Evolutionary conservation across 2,329 filamentous ascomycete species (phyloP), one percentile per base, ranked within the genome.

Genomic region (Coniochaeta sp.): DNA sequence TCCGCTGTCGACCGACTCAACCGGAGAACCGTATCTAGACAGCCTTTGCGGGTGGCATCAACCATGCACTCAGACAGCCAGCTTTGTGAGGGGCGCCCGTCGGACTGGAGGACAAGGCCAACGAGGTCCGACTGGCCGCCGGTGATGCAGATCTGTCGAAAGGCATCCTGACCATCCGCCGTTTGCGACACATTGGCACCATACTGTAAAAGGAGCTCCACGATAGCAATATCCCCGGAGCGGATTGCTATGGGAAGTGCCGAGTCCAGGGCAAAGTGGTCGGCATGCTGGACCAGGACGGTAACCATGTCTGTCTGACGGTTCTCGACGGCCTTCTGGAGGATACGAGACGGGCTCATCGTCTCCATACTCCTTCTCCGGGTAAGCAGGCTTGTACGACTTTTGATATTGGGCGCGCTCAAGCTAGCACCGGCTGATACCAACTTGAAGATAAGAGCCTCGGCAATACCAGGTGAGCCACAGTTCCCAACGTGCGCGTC

Each of bases 391-490:
- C 76, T 74, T 1, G 76, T 74, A 58, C 79, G 81, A 60, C 75
- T 77, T 65, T 79, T 81, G 59, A 77, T 73, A 50, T 69, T 72
- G 34, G 74, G 68, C 16, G 80, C 74, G 59, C 81, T 79, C 16
- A 85, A 67, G 58, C 83, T 79, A 4, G 81, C 78, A 16, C 83
- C 83, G 1, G 74, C 77, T 1, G 73, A 69, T 38, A 75, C 72
- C 36, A 86, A 70, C 68, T 80, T 82, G 3, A 70, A 72, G 33
- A 85, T 77, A 26, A 86, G 73, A 0, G 79, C 80, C 66, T 85
- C 80, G n/a, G 81, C 82, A 5, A 85, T 78, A 9, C 79, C 82
- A 0, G 82, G 76, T 0, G 80, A 77, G 14, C 82, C 81, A 17
- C 70, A 71, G 55, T 77, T 79, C 38, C 73, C 70, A 60, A 85